Conservation (phyloP, 1,139 yeast species). For the Ogataea hybrid region DNA sequence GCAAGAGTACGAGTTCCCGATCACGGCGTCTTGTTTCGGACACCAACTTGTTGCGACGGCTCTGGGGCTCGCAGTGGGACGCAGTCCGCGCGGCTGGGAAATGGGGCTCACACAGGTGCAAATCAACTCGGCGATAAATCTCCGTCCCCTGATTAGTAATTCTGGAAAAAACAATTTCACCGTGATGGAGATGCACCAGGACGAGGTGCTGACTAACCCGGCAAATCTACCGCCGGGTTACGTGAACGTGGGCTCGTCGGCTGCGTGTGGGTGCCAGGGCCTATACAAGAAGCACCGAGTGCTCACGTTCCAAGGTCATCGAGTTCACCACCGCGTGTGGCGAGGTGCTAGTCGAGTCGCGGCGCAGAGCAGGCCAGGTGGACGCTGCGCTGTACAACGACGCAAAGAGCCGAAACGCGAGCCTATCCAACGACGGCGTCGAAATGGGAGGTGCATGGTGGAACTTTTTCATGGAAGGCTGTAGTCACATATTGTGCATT, state of each 20-base stretch:
- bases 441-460: constrained; percentile 13
- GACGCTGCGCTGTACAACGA: constrained; percentile 21
- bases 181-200: too few species aligned
- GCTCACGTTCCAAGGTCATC: constrained; percentile 80
- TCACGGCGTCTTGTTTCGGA: constrained; percentile 79
- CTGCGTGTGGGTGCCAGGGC: constrained; percentile 62
- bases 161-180: too few species aligned
- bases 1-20: constrained; percentile 35
- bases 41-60: constrained; percentile 75
- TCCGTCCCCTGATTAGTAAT: too few species aligned
- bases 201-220: too few species aligned
- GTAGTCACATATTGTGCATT: neutral
- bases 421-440: constrained; percentile 21
- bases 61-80: too few species aligned
- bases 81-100: too few species aligned
- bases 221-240: too few species aligned
- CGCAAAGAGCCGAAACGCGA: constrained; percentile 23
- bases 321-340: constrained; percentile 55
- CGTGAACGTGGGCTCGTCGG: constrained; percentile 50
- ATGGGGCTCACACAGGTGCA: too few species aligned
- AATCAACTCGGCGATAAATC: too few species aligned
- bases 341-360: constrained; percentile 31
- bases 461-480: neutral
- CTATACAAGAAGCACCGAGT: constrained; percentile 42
- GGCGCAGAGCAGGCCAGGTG: constrained; percentile 21